Conservation (phyloP, 495 filamentous ascomycete genomes). For the Trypethelium eluteriae region DNA sequence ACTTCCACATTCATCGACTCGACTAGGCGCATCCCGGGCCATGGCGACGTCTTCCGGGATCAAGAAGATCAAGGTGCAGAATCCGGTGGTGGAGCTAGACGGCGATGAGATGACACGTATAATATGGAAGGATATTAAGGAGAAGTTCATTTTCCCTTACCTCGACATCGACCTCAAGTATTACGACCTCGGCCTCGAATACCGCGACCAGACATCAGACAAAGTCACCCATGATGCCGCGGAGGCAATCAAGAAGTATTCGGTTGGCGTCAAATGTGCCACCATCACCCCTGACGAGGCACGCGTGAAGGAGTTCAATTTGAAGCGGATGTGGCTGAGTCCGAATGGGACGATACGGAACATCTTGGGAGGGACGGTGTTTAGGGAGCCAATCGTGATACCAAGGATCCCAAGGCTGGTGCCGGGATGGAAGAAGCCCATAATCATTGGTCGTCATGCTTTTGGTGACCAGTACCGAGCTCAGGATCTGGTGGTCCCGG, state of each 20-base stretch:
- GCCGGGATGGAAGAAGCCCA: conserved; percentile 94
- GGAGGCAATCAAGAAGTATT: conserved; percentile 97
- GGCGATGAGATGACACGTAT: conserved; percentile 99
- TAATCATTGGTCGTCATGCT: conserved; percentile 96
- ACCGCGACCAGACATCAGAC: conserved; percentile 92
- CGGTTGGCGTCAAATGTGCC: conserved; percentile 96
- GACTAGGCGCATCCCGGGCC: neutral
- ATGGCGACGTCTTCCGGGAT: conserved; percentile 16
- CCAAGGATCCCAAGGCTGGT: conserved; percentile 84
- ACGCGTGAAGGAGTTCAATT: conserved; percentile 91
- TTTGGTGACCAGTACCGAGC: conserved; percentile 98
- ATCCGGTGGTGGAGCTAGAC: conserved; percentile 88
- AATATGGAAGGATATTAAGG: conserved; percentile 97
- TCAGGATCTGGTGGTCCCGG: conserved; percentile 74
- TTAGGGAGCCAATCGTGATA: conserved; percentile 97
- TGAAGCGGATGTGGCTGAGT: conserved; percentile 99
- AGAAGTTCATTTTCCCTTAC: conserved; percentile 65
- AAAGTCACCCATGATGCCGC: conserved; percentile 90
- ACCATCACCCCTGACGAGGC: conserved; percentile 98
- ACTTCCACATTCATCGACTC: neutral
- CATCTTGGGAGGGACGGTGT: conserved; percentile 89
- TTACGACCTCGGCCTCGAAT: conserved; percentile 92
- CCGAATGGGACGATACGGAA: conserved; percentile 99
- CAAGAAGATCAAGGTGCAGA: conserved; percentile 91
- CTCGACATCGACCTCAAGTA: conserved; percentile 97